Base-by-base conservation (phyloP, 495 filamentous ascomycete genomes). In the Evansstolkia leycettana region DNA sequence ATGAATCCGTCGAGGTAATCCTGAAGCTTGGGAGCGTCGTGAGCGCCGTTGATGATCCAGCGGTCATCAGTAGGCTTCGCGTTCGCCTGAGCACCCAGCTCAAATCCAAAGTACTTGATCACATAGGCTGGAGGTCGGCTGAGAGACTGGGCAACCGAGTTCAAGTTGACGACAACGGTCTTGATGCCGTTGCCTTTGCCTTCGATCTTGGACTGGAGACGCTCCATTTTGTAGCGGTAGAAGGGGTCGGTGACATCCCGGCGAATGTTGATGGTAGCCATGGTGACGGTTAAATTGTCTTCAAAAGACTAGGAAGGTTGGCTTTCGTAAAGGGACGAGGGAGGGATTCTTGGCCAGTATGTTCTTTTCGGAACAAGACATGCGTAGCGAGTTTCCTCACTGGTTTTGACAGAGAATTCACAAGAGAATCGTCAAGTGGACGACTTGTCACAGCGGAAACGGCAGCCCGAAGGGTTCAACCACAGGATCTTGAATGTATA, bases 151-250 rank as follows among this genome's bases (percentile, higher is more conserved):
- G 90, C 85, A 48, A 98, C 87, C 60, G 87, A 92, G 75, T 81
- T 84, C 50, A 98, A 60, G 64, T 98, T 98, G 76, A 90, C 86
- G 50, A 98, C 80, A 54, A 93, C 85, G 47, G 84, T 90, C 57
- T 94, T 92, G 68, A 87, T 84, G 51, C 90, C 81, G 58, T 98
- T 98, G 40, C 90, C 90, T 67, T 98, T 98, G 62, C 90, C 90
- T 65, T 98, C 90, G 52, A 98, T 90, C 75, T 98, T 98, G 62
- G 90, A 94, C 72, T 88, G 84, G 55, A 98, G 71, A 44, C 74
- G 77, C 67, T 98, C 90, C 90, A 98, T 98, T 75, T 98, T 98
- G 77, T 98, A 98, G 63, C 90, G 90, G 65, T 98, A 98, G 81
- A 95, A 98, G 60, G 84, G 82, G 68, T 98, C 90, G 67, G 77